Percentiles rank a stretch among this genome's conserved stretches.
Conservation (phyloP, 2,329 filamentous ascomycete genomes). For the Diaporthe sp. region DNA sequence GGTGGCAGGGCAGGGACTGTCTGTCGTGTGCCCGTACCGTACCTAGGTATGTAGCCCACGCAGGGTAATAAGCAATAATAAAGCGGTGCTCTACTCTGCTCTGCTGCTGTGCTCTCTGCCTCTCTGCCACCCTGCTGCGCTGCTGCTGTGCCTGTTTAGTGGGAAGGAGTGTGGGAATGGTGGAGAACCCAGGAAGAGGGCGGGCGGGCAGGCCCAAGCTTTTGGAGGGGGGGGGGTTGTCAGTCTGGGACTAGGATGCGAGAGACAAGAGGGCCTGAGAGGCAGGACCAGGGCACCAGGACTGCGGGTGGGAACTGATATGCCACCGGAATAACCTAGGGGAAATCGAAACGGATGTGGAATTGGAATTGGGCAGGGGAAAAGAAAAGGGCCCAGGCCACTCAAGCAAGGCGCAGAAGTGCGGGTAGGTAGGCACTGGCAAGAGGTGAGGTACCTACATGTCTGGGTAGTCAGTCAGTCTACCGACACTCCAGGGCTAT, state of each 20-base stretch:
- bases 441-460: slow-evolving; percentile 1
- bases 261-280: slow-evolving; percentile 10
- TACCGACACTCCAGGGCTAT: not conserved
- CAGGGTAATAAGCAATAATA: slow-evolving; percentile 7
- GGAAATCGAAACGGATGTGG: slow-evolving; percentile 8
- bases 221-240: not conserved
- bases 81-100: not conserved
- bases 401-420: slow-evolving; percentile 4
- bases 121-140: not conserved
- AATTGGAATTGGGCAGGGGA: slow-evolving; percentile 4
- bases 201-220: slow-evolving; percentile 32
- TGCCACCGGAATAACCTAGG: slow-evolving; percentile 29
- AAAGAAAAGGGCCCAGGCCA: slow-evolving; percentile 27
- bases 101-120: slow-evolving; percentile 3
- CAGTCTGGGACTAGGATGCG: slow-evolving; percentile 20
- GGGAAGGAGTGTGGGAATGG: slow-evolving; percentile 31
- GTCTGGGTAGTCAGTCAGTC: not conserved
- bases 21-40: not conserved
- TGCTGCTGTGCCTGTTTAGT: slow-evolving; percentile 19
- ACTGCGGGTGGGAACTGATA: not conserved
- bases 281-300: slow-evolving; percentile 8
- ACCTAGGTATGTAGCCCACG: not conserved
- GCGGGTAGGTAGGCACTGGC: slow-evolving; percentile 9
- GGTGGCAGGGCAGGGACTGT: slow-evolving; percentile 1
- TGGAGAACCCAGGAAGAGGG: slow-evolving; percentile 16